Percentiles rank a stretch among this genome's conserved stretches.
Evolutionary conservation across 1,284 basidiomycete genomes (phyloP).

Genomic region (Tetrapyrgos nigripes): DNA sequence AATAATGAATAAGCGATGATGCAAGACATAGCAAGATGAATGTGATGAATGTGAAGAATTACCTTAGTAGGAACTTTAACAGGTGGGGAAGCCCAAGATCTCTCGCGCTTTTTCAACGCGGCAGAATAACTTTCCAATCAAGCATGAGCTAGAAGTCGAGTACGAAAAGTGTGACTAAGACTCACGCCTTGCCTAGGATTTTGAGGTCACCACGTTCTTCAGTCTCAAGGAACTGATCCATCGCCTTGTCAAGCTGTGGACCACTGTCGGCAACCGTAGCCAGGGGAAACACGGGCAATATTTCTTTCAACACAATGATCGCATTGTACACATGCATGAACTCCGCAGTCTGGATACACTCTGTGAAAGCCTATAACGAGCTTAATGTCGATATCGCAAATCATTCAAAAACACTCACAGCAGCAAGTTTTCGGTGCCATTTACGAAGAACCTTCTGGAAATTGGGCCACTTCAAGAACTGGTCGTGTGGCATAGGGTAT

Average conservation of each 20-base stretch:
- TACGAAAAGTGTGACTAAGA: conserved; percentile 12
- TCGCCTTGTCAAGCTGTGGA: conserved; percentile 62
- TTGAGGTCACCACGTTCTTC: conserved; percentile 86
- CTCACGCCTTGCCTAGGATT: conserved; percentile 80
- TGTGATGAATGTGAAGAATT: conserved; percentile 2
- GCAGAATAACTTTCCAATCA: conserved; percentile 62
- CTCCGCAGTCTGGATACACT: conserved; percentile 76
- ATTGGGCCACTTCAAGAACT: conserved; percentile 71
- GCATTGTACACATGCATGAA: conserved; percentile 97
- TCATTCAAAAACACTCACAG: conserved; percentile 45
- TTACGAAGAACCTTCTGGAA: conserved; percentile 81
- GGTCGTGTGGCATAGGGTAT: conserved; percentile 48
- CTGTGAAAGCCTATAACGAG: conserved; percentile 58
- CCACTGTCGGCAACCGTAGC: conserved; percentile 65
- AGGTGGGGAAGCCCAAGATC: conserved; percentile 53
- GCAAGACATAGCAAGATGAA: too few relatives aligned
- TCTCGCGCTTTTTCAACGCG: conserved; percentile 72
- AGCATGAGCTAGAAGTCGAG: neutral
- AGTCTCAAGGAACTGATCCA: conserved; percentile 73
- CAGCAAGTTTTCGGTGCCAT: conserved; percentile 80
- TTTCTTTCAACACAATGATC: conserved; percentile 88
- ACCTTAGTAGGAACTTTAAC: conserved; percentile 36
- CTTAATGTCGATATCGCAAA: conserved; percentile 4
- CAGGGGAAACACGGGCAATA: conserved; percentile 87
- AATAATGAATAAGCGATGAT: neutral